A percentile compares a stretch with the other conserved stretches of the same genome.
Evolutionary conservation across 352 stramenopile species (phyloP).

Genomic region (Globisporangium alternatum): DNA sequence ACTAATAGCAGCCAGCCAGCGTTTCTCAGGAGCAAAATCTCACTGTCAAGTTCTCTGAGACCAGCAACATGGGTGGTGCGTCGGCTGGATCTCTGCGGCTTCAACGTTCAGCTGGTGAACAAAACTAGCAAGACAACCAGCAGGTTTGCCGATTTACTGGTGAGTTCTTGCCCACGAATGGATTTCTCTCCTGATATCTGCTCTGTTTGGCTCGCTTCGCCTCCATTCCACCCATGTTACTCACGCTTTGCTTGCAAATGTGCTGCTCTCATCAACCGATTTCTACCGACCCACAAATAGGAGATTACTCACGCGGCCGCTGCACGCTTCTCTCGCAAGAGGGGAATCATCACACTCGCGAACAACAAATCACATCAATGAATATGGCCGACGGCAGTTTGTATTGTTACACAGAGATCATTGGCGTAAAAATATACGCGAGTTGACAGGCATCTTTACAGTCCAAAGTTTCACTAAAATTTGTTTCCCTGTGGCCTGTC

Average conservation of each 20-base stretch:
- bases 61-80: conserved; percentile 19
- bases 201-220: background rate
- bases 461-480: background rate
- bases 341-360: background rate
- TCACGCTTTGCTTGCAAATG: conserved; percentile 16
- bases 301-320: conserved; percentile 1
- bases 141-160: background rate
- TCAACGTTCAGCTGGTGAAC: background rate
- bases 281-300: background rate
- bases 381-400: background rate
- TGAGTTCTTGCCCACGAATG: background rate
- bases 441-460: background rate
- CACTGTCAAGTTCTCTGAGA: conserved; percentile 6
- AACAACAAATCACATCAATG: background rate
- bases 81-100: conserved; percentile 3
- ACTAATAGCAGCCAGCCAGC: background rate
- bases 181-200: conserved; percentile 5
- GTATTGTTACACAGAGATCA: background rate
- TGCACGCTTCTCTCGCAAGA: background rate
- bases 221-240: conserved; percentile 6
- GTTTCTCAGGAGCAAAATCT: conserved; percentile 6
- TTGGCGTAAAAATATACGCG: background rate
- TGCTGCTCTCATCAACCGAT: background rate
- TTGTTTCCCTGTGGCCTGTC: background rate
- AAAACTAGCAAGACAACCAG: background rate